phyloP scores from a whole-genome alignment of 2,329 filamentous ascomycete species.

The Hypoxylon sp. region DNA sequence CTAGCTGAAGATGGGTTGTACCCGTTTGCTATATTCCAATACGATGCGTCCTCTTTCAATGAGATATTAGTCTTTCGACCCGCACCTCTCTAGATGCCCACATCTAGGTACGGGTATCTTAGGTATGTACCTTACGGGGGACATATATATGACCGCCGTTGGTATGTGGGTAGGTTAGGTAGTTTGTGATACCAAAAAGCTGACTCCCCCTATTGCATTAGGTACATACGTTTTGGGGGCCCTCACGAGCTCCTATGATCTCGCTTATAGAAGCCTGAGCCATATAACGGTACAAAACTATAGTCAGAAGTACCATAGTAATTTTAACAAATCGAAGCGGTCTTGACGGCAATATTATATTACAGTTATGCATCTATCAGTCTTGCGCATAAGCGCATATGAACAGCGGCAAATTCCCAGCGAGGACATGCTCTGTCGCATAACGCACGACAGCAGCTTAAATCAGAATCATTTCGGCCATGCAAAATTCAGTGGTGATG shows the following conservation, averaged over 20 bases:
- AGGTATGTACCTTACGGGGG: too few relatives aligned
- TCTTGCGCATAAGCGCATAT: conserved; percentile 17
- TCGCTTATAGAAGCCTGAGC: background rate
- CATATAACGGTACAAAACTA: background rate
- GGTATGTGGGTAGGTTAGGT: background rate
- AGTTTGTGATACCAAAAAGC: background rate
- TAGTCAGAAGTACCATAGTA: background rate
- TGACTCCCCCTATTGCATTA: background rate
- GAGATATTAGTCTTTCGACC: background rate
- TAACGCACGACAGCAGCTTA: conserved; percentile 12
- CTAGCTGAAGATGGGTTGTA: background rate
- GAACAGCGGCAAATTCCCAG: conserved; percentile 4
- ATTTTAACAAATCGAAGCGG: background rate
- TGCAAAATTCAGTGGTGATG: background rate
- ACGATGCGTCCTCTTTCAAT: background rate
- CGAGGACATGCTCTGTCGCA: conserved; percentile 2
- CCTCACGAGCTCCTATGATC: too few relatives aligned
- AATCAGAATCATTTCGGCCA: background rate
- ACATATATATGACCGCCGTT: background rate
- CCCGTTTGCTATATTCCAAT: background rate
- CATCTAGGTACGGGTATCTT: too few relatives aligned
- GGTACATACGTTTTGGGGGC: too few relatives aligned
- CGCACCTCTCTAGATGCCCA: background rate
- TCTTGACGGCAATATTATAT: background rate
- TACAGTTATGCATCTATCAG: background rate